These are phyloP conservation scores for Chenopodium suecicum DNA, from an alignment of 148 eudicot species.

Conservation along the genomic window DNA sequence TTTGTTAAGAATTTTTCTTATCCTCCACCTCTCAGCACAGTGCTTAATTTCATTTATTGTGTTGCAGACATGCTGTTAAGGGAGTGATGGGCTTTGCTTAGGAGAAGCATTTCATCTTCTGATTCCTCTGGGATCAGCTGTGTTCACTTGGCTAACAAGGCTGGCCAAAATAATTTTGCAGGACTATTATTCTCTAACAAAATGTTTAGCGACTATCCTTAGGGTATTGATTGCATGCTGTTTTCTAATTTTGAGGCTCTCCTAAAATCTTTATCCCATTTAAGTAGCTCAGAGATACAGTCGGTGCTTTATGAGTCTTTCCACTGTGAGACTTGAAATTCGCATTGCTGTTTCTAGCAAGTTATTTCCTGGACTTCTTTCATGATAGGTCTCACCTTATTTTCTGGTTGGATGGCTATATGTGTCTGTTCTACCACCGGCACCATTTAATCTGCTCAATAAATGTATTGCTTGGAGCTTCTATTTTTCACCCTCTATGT, in stretches of 20 bases:
- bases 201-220: slow-evolving; percentile 24
- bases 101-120: slow-evolving; percentile 57
- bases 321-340: background rate
- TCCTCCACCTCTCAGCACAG: slow-evolving; percentile 40
- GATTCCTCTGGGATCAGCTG: slow-evolving; percentile 52
- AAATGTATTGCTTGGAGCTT: background rate
- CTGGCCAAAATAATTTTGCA: slow-evolving; percentile 36
- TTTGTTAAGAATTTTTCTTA: slow-evolving; percentile 35
- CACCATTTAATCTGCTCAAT: background rate
- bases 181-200: slow-evolving; percentile 25
- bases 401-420: background rate
- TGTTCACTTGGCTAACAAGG: slow-evolving; percentile 48
- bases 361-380: background rate
- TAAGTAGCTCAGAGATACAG: background rate
- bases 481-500: background rate
- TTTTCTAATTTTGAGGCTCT: background rate
- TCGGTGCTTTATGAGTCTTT: background rate
- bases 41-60: slow-evolving; percentile 58
- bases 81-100: slow-evolving; percentile 61
- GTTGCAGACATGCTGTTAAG: slow-evolving; percentile 80
- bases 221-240: slow-evolving; percentile 17
- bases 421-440: background rate
- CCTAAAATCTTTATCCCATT: background rate
- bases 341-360: background rate
- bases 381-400: background rate